Conservation (phyloP, 192 early-diverging fungal genomes). For the Dissophora globulifera region DNA sequence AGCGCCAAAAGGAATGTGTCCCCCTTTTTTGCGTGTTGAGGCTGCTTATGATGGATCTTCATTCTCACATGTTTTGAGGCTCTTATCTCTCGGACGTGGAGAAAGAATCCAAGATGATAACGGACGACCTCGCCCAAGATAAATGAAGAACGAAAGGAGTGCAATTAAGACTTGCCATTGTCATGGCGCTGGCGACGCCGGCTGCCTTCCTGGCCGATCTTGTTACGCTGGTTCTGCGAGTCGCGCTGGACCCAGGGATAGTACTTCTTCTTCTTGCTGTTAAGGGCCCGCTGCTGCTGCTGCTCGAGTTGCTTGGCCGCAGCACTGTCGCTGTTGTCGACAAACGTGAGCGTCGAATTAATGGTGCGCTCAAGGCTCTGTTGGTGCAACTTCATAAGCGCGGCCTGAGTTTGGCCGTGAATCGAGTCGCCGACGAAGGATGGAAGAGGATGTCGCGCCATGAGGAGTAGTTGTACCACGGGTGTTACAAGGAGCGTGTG, state of each 20-base stretch:
- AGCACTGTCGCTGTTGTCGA: conserved; percentile 26
- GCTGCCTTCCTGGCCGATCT: conserved; percentile 61
- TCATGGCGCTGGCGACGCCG: conserved; percentile 60
- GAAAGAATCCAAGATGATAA: too few species aligned
- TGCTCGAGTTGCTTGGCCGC: not conserved
- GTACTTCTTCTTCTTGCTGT: conserved; percentile 53
- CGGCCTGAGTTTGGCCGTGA: conserved; percentile 35
- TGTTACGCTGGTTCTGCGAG: conserved; percentile 48
- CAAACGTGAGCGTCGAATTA: conserved; percentile 22
- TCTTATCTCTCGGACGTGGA: too few species aligned
- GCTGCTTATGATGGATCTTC: conserved; percentile 9
- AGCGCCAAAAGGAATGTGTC: conserved; percentile 1
- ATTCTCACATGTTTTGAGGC: not conserved
- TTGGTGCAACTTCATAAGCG: conserved; percentile 35
- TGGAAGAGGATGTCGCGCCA: conserved; percentile 35
- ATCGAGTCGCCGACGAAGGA: conserved; percentile 28
- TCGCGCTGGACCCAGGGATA: conserved; percentile 51
- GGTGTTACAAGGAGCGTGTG: too few species aligned
- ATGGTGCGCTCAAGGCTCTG: conserved; percentile 35
- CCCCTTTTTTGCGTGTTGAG: conserved; percentile 22
- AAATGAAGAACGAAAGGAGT: not conserved
- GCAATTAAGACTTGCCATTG: conserved; percentile 59
- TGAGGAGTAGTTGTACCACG: conserved; percentile 12
- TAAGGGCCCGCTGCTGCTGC: conserved; percentile 15
- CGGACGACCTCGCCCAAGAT: not conserved